Conservation (phyloP, 2,329 filamentous ascomycete genomes). For the Stenocarpella maydis region DNA sequence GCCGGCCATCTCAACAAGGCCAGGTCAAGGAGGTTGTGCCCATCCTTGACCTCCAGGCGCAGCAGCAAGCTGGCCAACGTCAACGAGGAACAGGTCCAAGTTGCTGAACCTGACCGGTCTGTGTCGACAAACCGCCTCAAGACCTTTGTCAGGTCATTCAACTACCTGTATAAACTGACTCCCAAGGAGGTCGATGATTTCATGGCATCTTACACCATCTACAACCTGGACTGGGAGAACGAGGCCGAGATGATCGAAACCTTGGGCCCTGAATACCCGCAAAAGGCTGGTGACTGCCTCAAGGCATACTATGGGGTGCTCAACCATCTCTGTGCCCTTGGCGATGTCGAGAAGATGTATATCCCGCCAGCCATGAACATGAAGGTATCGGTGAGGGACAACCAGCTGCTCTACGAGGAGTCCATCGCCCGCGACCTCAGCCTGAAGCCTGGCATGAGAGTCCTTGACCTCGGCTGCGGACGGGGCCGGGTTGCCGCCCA, state of each 20-base stretch:
- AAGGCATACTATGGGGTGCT: slow-evolving; percentile 61
- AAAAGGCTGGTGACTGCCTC: slow-evolving; percentile 60
- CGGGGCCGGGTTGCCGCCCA: slow-evolving; percentile 62
- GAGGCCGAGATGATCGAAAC: slow-evolving; percentile 56
- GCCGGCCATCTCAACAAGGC: slow-evolving; percentile 18
- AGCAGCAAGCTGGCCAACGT: slow-evolving; percentile 24
- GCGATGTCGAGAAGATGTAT: slow-evolving; percentile 67
- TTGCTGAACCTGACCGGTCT: slow-evolving; percentile 50
- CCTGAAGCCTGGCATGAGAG: slow-evolving; percentile 53
- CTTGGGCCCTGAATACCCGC: slow-evolving; percentile 58
- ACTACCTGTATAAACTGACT: slow-evolving; percentile 56
- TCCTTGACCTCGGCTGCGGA: slow-evolving; percentile 61
- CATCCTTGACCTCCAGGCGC: slow-evolving; percentile 19
- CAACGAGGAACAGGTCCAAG: slow-evolving; percentile 12
- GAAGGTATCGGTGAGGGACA: slow-evolving; percentile 57
- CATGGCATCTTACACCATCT: slow-evolving; percentile 65
- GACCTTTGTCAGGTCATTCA: slow-evolving; percentile 59
- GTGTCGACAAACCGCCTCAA: slow-evolving; percentile 57
- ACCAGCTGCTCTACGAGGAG: slow-evolving; percentile 62
- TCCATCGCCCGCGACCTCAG: slow-evolving; percentile 57
- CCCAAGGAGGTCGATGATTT: slow-evolving; percentile 62
- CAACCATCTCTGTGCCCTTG: slow-evolving; percentile 62
- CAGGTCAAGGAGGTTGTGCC: slow-evolving; percentile 16
- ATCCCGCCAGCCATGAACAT: slow-evolving; percentile 62
- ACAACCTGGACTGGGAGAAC: slow-evolving; percentile 63